Evolutionary conservation across 2,329 filamentous ascomycete genomes (phyloP), one percentile per base, ranked within the genome.

Genomic region (Coniella lustricola): DNA sequence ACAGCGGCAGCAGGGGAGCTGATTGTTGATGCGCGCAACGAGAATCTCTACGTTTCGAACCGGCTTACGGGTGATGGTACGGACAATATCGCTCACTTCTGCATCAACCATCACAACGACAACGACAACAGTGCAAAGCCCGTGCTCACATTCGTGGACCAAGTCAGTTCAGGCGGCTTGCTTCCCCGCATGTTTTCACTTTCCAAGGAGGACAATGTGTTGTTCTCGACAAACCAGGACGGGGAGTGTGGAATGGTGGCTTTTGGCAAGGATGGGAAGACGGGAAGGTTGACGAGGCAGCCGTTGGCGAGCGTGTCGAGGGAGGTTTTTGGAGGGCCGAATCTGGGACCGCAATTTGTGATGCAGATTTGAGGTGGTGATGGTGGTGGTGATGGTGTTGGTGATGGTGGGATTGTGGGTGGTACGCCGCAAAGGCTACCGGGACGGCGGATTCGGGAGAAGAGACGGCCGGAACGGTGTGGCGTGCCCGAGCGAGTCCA

Each of bases 41-140:
- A 59, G 54, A 63, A 75, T 60, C 55, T 77, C 16, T 77, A 77
- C 60, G 66, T 76, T 45, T 73, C 72, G 33, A 77, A 77, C 66
- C 72, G 75, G 3, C 54, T 75, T 21, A 70, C 66, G 1, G 72
- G 70, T 46, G 65, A 67, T 55, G 55, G 54, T 3, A 68, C 67
- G 8, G 75, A 77, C 62, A 71, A 62, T 56, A 68, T 77, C 56
- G 66, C 71, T 5, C 70, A 71, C 59, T 75, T 77, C 58, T 60
- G 60, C 55, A 54, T 69, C 35, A 53, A 54, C 10, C 47, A 32
- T 13, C 56, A 60, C 45, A 52, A 54, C 22, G 60, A 61, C 25
- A 47, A 63, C 5, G 10, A 29, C 10, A 10, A 29, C 5, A 29
- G 5, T 5, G 10, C 5, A 29, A 10, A 5, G 25, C 25, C 25